Base-by-base conservation (phyloP, 768 basidiomycete species). In the Phlebiopsis gigantea region DNA sequence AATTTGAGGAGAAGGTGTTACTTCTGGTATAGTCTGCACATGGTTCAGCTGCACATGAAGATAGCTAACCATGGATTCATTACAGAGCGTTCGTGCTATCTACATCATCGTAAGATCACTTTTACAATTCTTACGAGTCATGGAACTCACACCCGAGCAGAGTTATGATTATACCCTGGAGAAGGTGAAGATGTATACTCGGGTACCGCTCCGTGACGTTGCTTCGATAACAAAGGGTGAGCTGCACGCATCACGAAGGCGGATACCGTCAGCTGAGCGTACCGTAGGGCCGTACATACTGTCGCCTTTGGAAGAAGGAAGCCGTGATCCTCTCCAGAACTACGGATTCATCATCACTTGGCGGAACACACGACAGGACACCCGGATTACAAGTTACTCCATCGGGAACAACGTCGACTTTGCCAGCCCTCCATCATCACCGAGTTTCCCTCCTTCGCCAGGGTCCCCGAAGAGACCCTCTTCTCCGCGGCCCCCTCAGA, bases 1-100 rank as follows among this genome's bases (percentile, higher is more conserved):
- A 83, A 61, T 93, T 93, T 60, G 95, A 98, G 72, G 97, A 98
- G 75, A 98, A 98, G 69, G 85, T 99, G 2, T 60, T 98, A 17
- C 72, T 99, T 0, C 69, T 98, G 69, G 94, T 94, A 52, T 56
- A 90, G 77, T 10, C 50, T 22, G 41, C 10, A 46, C n/a, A n/a
- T n/a, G n/a, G n/a, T n/a, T n/a, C n/a, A n/a, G n/a, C n/a, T n/a
- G n/a, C 34, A 17, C 34, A 8, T 9, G 34, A 8, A 39, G 9
- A 17, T 8, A 39, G 34, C 34, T 39, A 17, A n/a, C n/a, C n/a
- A n/a, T 28, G 24, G 14, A 9, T 25, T 31, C 7, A 10, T 1
- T 48, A 41, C 60, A 77, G 76, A 73, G 71, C 21, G 65, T 58
- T 6, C 64, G 64, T 41, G 91, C 89, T 26, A 68, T 93, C 9